A percentile compares a stretch with the other conserved stretches of the same genome.
phyloP scores from a whole-genome alignment of 176 grass and related monocot genomes.

The maize (Zea mays) region DNA sequence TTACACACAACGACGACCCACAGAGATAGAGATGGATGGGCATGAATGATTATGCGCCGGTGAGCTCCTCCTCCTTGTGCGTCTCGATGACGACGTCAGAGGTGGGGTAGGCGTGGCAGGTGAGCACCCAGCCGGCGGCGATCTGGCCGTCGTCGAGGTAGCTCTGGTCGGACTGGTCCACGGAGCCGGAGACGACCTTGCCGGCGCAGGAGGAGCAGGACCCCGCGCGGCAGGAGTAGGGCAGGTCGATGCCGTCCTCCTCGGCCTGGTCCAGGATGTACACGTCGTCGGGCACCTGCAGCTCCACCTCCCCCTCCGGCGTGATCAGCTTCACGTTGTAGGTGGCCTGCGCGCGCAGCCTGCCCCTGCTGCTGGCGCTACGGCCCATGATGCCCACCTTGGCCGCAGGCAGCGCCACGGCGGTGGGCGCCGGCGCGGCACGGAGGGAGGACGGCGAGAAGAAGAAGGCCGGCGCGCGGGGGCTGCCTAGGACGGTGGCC shows the following conservation, averaged over 20 bases:
- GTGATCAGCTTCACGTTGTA: constrained; percentile 75
- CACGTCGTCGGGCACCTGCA: constrained; percentile 61
- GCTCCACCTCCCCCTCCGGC: constrained; percentile 47
- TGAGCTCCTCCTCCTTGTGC: constrained; percentile 86
- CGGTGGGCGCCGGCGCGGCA: neutral
- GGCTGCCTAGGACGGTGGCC: constrained; percentile 51
- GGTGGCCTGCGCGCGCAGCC: constrained; percentile 45
- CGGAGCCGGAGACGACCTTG: constrained; percentile 52
- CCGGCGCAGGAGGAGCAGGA: constrained; percentile 83
- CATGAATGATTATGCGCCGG: neutral
- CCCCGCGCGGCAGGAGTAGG: constrained; percentile 70
- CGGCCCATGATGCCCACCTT: too few relatives aligned
- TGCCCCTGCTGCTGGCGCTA: neutral
- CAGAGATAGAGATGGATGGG: too few relatives aligned
- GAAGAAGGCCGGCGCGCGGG: constrained; percentile 40
- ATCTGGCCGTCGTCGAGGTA: constrained; percentile 83
- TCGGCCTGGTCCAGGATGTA: constrained; percentile 71
- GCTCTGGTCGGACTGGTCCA: constrained; percentile 78
- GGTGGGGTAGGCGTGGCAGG: constrained; percentile 66
- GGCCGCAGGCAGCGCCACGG: neutral
- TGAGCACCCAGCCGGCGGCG: constrained; percentile 51
- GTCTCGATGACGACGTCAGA: constrained; percentile 85
- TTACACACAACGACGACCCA: too few relatives aligned
- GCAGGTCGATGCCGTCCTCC: constrained; percentile 62
- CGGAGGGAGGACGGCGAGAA: constrained; percentile 18